phyloP scores from a whole-genome alignment of 2,329 filamentous ascomycete species.

The Pestalotiopsis sp. region DNA sequence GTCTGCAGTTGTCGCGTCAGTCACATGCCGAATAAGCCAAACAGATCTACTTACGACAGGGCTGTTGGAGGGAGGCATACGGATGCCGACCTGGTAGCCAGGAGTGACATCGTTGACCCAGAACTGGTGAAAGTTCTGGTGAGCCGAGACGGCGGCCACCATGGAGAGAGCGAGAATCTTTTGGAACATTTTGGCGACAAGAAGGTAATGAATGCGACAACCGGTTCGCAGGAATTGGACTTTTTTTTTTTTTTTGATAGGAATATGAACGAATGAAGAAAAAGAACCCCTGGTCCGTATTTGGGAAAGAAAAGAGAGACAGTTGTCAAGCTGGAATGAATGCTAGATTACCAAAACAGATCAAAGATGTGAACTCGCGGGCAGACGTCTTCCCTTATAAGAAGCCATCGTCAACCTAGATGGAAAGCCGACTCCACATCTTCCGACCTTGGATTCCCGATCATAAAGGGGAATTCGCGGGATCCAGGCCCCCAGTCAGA shows the following conservation, averaged over 20 bases:
- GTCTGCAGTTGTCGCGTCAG: slow-evolving; percentile 17
- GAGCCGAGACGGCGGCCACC: slow-evolving; percentile 30
- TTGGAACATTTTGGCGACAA: slow-evolving; percentile 25
- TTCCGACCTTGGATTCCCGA: neutral
- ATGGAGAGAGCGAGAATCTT: slow-evolving; percentile 25
- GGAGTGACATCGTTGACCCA: slow-evolving; percentile 40
- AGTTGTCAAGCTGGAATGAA: slow-evolving; percentile 5
- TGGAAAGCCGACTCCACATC: neutral
- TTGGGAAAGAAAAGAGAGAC: neutral
- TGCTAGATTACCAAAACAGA: too few relatives aligned
- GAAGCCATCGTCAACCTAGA: slow-evolving; percentile 3
- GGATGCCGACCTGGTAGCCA: slow-evolving; percentile 34
- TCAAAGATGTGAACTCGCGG: too few relatives aligned
- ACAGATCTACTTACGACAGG: slow-evolving; percentile 24
- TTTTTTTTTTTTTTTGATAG: neutral
- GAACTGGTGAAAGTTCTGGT: slow-evolving; percentile 44
- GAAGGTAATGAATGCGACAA: slow-evolving; percentile 10
- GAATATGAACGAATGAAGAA: slow-evolving; percentile 3
- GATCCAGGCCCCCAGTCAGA: neutral
- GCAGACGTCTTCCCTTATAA: slow-evolving; percentile 2
- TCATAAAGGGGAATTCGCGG: neutral
- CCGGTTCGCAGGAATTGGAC: slow-evolving; percentile 5
- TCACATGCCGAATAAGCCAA: neutral
- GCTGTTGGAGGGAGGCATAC: slow-evolving; percentile 29
- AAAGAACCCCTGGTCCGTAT: slow-evolving; percentile 7